Conservation (phyloP, 768 basidiomycete genomes). For the Naematelia encephala region DNA sequence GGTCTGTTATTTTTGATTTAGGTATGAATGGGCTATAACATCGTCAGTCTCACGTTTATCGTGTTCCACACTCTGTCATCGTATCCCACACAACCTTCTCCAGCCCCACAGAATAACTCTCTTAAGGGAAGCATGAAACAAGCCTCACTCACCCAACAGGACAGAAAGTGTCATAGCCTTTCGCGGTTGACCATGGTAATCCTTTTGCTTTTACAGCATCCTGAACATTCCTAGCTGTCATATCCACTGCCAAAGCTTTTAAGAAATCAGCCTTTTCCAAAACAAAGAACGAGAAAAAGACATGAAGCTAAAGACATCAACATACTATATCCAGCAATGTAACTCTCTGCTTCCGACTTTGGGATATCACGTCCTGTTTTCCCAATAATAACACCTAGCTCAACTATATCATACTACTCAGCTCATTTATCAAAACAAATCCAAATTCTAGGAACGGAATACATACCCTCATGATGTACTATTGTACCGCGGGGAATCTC, state of each 20-base stretch:
- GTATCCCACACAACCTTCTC: too few relatives aligned
- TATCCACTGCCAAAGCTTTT: conserved; percentile 87
- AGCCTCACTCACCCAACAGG: conserved; percentile 66
- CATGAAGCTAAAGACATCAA: background rate
- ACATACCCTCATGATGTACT: conserved; percentile 84
- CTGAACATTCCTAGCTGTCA: conserved; percentile 95
- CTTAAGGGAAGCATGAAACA: background rate
- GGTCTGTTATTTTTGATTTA: conserved; percentile 64
- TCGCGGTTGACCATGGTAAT: conserved; percentile 94
- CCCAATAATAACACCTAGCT: conserved; percentile 95
- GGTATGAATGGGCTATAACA: conserved; percentile 72
- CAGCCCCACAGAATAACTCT: background rate
- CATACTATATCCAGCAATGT: conserved; percentile 89
- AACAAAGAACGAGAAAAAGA: background rate
- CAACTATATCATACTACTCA: conserved; percentile 58
- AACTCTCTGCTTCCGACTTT: conserved; percentile 64
- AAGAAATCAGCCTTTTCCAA: conserved; percentile 10
- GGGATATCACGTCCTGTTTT: conserved; percentile 79
- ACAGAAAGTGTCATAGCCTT: conserved; percentile 96
- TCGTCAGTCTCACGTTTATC: background rate
- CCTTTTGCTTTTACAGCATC: conserved; percentile 87
- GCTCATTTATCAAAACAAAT: background rate
- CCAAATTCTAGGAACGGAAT: background rate
- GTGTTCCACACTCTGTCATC: too few relatives aligned
- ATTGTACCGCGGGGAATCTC: conserved; percentile 81